phyloP scores from a whole-genome alignment of 305 asterid genomes.

The Fraxinus baroniana region DNA sequence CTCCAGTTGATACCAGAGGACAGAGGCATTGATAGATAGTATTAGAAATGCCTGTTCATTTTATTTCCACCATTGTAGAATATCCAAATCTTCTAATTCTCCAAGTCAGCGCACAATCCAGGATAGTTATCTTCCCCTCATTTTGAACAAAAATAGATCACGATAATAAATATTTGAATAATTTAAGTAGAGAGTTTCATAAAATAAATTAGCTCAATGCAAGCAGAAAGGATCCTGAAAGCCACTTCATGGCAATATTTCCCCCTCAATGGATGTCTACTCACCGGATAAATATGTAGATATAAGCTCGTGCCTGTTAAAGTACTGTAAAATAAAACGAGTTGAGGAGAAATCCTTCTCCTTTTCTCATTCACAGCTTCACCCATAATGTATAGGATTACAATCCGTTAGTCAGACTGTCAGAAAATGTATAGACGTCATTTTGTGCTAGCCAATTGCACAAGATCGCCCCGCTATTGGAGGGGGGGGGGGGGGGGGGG shows the following conservation, averaged over 20 bases:
- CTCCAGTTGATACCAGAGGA: not conserved
- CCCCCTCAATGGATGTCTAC: not conserved
- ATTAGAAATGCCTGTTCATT: not conserved
- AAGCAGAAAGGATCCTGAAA: not conserved
- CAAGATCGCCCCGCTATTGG: not conserved
- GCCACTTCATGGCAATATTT: not conserved
- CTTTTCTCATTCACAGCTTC: not conserved
- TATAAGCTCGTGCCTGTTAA: not conserved
- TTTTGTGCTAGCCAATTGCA: not conserved
- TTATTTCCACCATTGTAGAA: not conserved
- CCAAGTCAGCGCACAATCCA: not conserved
- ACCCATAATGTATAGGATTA: not conserved
- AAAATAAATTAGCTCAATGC: not conserved
- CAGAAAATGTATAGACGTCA: no score
- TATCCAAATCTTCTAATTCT: not conserved
- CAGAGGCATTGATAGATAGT: not conserved
- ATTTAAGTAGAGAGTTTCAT: not conserved
- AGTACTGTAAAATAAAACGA: no score
- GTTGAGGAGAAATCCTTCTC: not conserved
- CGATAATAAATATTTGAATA: not conserved
- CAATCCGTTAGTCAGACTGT: not conserved
- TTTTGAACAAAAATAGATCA: not conserved
- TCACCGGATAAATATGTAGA: not conserved
- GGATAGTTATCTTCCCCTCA: not conserved
- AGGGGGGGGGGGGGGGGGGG: no score